These are phyloP conservation scores for Nakazawaea populi DNA, from an alignment of 805 yeast species.

Conservation along the genomic window DNA sequence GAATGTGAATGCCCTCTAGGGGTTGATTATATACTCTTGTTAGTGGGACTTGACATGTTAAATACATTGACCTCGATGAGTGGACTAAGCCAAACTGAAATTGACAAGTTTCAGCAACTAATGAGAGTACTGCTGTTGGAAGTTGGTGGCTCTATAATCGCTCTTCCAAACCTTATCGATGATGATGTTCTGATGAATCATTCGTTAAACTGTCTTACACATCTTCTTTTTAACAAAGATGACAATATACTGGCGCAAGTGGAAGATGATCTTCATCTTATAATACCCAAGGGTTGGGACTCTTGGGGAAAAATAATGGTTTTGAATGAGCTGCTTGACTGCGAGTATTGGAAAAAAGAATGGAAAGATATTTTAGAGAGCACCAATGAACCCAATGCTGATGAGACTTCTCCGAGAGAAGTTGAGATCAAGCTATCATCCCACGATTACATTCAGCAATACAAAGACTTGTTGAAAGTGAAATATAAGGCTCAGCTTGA, in stretches of 20 bases:
- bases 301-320: slow-evolving; percentile 43
- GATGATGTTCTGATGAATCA: not conserved
- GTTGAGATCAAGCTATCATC: not conserved
- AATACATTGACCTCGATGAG: not conserved
- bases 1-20: slow-evolving; percentile 6
- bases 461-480: slow-evolving; percentile 11
- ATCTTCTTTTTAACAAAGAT: not conserved
- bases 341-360: slow-evolving; percentile 22
- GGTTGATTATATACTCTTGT: not conserved
- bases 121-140: slow-evolving; percentile 5
- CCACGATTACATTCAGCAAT: slow-evolving; percentile 8
- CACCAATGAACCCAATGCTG: not conserved
- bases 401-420: not conserved
- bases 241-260: slow-evolving; percentile 1
- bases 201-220: not conserved
- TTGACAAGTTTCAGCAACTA: slow-evolving; percentile 7
- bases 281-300: slow-evolving; percentile 47
- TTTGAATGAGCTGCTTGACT: slow-evolving; percentile 27
- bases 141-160: slow-evolving; percentile 1
- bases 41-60: slow-evolving; percentile 3
- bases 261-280: slow-evolving; percentile 15
- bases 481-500: slow-evolving; percentile 6
- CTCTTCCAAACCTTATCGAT: not conserved
- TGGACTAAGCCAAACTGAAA: slow-evolving; percentile 2
- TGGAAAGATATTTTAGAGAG: slow-evolving; percentile 18